Percentiles rank a stretch among this genome's conserved stretches.
Evolutionary conservation across 2,329 filamentous ascomycete species (phyloP).

Genomic region (Plectosphaerella plurivora): DNA sequence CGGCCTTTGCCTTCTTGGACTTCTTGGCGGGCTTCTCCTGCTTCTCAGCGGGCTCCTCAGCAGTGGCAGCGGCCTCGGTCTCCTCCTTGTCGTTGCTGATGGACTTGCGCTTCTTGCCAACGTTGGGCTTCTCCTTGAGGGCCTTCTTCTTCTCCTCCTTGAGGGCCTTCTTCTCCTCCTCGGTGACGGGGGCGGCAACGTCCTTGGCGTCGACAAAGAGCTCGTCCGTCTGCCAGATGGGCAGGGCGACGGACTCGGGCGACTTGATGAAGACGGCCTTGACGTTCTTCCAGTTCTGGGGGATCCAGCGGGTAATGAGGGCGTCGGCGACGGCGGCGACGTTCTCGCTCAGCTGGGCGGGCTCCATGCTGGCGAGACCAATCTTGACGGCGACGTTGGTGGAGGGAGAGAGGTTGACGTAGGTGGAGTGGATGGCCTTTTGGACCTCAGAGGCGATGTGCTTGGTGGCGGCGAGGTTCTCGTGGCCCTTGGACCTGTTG

Average conservation of each 20-base stretch:
- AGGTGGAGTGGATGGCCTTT: conserved; percentile 69
- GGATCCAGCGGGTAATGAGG: conserved; percentile 74
- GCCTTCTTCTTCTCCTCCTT: conserved; percentile 43
- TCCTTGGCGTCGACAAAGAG: conserved; percentile 79
- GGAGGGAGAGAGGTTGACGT: conserved; percentile 74
- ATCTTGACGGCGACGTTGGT: conserved; percentile 79
- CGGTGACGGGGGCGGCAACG: conserved; percentile 58
- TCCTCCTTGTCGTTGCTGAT: conserved; percentile 24
- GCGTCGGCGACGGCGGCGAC: conserved; percentile 65
- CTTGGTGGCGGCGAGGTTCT: conserved; percentile 49
- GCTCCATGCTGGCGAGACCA: conserved; percentile 68
- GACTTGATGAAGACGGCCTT: conserved; percentile 87
- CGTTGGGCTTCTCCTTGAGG: conserved; percentile 46
- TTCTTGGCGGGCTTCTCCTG: conserved; percentile 36
- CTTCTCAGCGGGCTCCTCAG: conserved; percentile 24
- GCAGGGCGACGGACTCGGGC: conserved; percentile 78
- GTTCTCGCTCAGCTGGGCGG: conserved; percentile 77
- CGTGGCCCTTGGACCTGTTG: conserved; percentile 51
- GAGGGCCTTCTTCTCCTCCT: conserved; percentile 42
- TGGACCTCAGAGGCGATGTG: conserved; percentile 78
- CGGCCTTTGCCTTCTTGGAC: conserved; percentile 34
- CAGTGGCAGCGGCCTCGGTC: neutral
- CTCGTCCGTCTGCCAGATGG: conserved; percentile 92
- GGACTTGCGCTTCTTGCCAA: conserved; percentile 62
- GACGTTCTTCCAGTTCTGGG: conserved; percentile 84